phyloP scores from a whole-genome alignment of 495 filamentous ascomycete species.

The Apodospora peruviana region DNA sequence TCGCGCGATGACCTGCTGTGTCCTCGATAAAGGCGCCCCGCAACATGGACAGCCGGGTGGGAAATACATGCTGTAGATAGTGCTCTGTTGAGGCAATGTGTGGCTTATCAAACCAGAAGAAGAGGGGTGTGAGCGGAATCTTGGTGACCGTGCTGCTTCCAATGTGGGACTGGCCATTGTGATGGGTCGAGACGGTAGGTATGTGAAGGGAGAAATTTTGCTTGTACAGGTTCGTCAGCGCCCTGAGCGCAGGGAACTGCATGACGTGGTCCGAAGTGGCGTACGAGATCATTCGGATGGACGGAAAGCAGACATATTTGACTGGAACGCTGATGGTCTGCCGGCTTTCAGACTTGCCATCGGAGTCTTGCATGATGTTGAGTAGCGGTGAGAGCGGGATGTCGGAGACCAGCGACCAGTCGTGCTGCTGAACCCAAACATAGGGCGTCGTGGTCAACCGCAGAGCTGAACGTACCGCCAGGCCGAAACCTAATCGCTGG shows the following conservation, averaged over 20 bases:
- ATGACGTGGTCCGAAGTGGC: conserved; percentile 34
- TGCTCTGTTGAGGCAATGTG: conserved; percentile 38
- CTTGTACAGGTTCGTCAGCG: conserved; percentile 32
- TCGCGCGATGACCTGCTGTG: conserved; percentile 38
- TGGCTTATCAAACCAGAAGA: conserved; percentile 48
- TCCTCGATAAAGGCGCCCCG: conserved; percentile 45
- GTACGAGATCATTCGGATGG: conserved; percentile 38
- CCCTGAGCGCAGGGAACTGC: conserved; percentile 36
- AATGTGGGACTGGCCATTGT: no score
- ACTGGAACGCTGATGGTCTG: conserved; percentile 5
- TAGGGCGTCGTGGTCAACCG: conserved; percentile 36
- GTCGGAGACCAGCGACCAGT: conserved; percentile 37
- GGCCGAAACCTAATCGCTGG: conserved; percentile 38
- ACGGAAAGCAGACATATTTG: conserved; percentile 20
- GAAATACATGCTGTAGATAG: conserved; percentile 38
- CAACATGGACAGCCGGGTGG: conserved; percentile 31
- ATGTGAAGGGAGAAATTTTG: conserved; percentile 19
- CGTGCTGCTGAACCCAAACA: conserved; percentile 47
- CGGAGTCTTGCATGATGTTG: conserved; percentile 31
- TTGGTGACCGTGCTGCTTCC: conserved; percentile 3
- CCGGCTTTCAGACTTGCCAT: conserved; percentile 3
- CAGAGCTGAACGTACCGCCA: conserved; percentile 39
- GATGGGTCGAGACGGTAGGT: no score
- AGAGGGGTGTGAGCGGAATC: conserved; percentile 40
- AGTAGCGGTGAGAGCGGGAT: conserved; percentile 33